Base-by-base conservation (phyloP, 331 rosid species). In the Quercus phellos region DNA sequence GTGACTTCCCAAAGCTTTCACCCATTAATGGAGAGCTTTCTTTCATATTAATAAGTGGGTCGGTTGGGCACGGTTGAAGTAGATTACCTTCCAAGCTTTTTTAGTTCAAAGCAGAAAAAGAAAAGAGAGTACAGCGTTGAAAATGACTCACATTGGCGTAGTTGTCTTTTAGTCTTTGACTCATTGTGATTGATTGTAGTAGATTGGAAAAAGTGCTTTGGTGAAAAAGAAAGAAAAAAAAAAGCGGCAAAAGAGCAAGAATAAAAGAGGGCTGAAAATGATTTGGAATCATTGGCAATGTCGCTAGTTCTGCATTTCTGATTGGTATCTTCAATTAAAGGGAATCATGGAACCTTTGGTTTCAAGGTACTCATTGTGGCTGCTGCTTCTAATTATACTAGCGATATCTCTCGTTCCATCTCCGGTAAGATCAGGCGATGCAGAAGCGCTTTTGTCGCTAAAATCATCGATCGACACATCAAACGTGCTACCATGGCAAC, bases 391-490 rank as follows among this genome's bases (percentile, higher is more conserved):
- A 63, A 38, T 59, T 78, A 10, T 35, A 68, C 70, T 55, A 8
- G 13, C 66, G 17, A 46, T 46, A 12, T 51, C 66, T 77, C 58
- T 81, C 14, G 53, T 79, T 3, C 75, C 61, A 1, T 77, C 72
- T 22, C 50, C 30, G 7, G 55, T 24, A 35, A 85, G 53, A 53
- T 86, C 91, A 56, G 89, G 84, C 8, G 97, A 94, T 51, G 89
- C 85, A 0, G 82, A 82, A 55, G 76, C 95, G 42, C 92, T 94
- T 6, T 21, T 92, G 1, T 72, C 85, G 0, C 84, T 94, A 19
- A 90, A 92, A 81, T 84, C 91, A 12, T 74, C 91, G 32, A 75
- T 94, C n/a, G 97, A 92, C 70, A 79, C 76, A 43, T 69, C 12
- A n/a, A 79, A 86, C 86, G 68, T 75, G 19, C 87, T 94, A 72